Evolutionary conservation across 2,329 filamentous ascomycete genomes (phyloP).

Genomic region (Calonectria pseudoreteaudii): DNA sequence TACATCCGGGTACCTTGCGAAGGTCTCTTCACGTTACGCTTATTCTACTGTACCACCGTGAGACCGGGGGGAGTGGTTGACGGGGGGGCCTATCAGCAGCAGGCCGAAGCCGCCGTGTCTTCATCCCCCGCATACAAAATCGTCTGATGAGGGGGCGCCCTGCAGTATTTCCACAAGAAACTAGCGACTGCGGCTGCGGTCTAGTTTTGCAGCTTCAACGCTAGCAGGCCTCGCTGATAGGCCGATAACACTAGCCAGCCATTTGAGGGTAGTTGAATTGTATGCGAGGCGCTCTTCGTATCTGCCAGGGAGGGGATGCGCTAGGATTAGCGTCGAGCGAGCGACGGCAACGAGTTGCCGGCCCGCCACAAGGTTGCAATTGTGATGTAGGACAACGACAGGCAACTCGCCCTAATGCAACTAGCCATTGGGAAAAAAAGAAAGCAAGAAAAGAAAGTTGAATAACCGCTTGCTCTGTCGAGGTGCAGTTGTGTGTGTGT

Average conservation of each 20-base stretch:
- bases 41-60: background rate
- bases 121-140: background rate
- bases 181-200: background rate
- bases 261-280: background rate
- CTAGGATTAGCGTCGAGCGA: background rate
- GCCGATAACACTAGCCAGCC: background rate
- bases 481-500: background rate
- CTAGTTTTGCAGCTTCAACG: background rate
- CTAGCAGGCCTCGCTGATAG: background rate
- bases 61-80: background rate
- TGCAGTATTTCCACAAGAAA: background rate
- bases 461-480: background rate
- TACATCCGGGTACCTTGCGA: conserved; percentile 11
- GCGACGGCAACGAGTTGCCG: background rate
- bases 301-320: background rate
- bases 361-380: background rate
- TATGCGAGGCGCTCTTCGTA: background rate
- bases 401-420: background rate
- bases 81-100: background rate
- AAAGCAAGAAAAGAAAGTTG: background rate
- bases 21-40: background rate
- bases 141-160: background rate
- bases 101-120: background rate
- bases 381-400: background rate
- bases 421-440: background rate